Base-by-base conservation (phyloP, 2,329 filamentous ascomycete genomes). In the Ceratocystis variospora region DNA sequence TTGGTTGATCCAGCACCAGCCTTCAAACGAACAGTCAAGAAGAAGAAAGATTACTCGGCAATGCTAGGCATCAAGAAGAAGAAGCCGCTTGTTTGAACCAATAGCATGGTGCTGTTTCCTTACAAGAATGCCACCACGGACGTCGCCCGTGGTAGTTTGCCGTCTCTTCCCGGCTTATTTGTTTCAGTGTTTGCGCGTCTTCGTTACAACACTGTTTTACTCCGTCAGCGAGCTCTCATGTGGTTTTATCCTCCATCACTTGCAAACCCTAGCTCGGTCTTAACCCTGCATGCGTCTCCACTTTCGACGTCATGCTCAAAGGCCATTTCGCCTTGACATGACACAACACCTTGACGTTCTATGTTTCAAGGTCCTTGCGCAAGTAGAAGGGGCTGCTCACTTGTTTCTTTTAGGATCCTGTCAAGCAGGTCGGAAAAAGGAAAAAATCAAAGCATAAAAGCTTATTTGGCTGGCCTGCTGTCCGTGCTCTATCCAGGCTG, bases 31-130 rank as follows among this genome's bases (percentile, higher is more conserved):
- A 83, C 85, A 55, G 80, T 87, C 62, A 96, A 96, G 78, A 87
- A 90, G 77, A 97, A 96, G 78, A 96, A 94, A 76, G 86, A 94
- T 68, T 83, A 88, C 67, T 79, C 85, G 0, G 85, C 87, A 15
- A 78, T 86, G 25, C 75, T 96, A 62, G 91, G 92, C 0, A 92
- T 96, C 71, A 96, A 96, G 79, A 94, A 90, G 80, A 93, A 91
- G 76, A 78, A 81, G 17, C 78, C 81, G 0, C 72, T 86, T 19
- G 80, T 84, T 3, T 86, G 72, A 75, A 45, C n/a, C 7, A n/a
- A 31, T 10, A 4, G 28, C 31, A 37, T 37, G 15, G 5, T n/a
- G 17, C 22, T 65, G 45, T 59, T 53, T 61, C 8, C 61, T 68
- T 61, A 7, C 31, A 62, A 6, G 46, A 62, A 25, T 31, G 28